phyloP scores from a whole-genome alignment of 148 eudicot genomes.

The Bassia scoparia region DNA sequence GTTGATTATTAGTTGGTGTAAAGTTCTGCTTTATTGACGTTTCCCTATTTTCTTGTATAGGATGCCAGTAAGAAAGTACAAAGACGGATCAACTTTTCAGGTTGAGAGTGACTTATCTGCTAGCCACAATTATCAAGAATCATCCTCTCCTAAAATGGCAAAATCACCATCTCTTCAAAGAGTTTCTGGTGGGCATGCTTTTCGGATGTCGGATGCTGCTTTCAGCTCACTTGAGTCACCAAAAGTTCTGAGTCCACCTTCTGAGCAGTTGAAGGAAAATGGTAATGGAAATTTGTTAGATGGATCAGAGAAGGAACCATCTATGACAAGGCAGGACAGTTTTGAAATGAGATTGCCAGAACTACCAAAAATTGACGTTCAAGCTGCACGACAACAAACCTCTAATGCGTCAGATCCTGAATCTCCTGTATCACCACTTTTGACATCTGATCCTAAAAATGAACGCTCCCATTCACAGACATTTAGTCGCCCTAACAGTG shows the following conservation, averaged over 20 bases:
- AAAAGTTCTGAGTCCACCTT: constrained; percentile 62
- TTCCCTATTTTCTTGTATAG: constrained; percentile 29
- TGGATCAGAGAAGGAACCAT: constrained; percentile 63
- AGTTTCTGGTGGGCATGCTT: constrained; percentile 56
- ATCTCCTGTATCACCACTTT: constrained; percentile 93
- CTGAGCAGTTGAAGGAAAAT: constrained; percentile 74
- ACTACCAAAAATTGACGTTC: constrained; percentile 83
- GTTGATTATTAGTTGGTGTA: background rate
- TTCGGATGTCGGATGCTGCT: constrained; percentile 57
- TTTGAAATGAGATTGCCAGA: constrained; percentile 92
- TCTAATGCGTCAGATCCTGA: constrained; percentile 80
- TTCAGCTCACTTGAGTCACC: constrained; percentile 82
- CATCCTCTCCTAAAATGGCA: constrained; percentile 88
- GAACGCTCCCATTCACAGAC: constrained; percentile 98
- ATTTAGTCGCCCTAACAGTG: constrained; percentile 80
- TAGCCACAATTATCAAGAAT: constrained; percentile 65
- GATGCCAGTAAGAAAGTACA: constrained; percentile 79
- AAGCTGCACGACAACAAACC: constrained; percentile 48
- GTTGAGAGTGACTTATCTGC: constrained; percentile 69
- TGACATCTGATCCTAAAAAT: constrained; percentile 93
- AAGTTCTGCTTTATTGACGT: constrained; percentile 6
- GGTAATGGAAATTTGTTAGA: constrained; percentile 67
- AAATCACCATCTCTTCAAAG: constrained; percentile 97
- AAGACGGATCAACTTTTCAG: constrained; percentile 63
- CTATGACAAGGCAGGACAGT: constrained; percentile 88